A percentile compares a stretch with the other conserved stretches of the same genome.
phyloP scores from a whole-genome alignment of 176 grass and related monocot species.

The Urochloa ruziziensis region DNA sequence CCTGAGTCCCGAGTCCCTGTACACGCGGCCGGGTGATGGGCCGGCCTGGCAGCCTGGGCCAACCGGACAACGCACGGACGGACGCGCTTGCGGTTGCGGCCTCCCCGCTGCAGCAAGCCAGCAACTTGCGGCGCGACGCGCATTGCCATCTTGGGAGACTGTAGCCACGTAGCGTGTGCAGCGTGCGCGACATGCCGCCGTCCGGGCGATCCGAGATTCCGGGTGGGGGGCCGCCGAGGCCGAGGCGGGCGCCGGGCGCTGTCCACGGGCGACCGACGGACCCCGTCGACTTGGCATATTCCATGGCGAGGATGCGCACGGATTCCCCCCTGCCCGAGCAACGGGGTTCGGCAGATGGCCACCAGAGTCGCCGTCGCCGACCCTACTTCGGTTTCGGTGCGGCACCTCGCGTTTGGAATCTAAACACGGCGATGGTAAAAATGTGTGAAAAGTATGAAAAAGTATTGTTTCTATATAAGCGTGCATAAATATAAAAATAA shows the following conservation, averaged over 20 bases:
- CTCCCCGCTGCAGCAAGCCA: neutral
- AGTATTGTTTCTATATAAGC: too few relatives aligned
- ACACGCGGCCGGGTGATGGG: neutral
- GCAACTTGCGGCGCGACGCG: neutral
- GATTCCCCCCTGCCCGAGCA: too few relatives aligned
- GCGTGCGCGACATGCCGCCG: neutral
- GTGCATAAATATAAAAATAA: too few relatives aligned
- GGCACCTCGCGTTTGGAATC: neutral
- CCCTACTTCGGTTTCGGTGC: neutral
- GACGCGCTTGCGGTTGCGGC: neutral
- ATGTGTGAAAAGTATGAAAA: too few relatives aligned
- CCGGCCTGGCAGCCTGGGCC: neutral
- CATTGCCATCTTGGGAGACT: neutral
- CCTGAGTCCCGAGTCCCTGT: too few relatives aligned
- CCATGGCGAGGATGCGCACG: neutral
- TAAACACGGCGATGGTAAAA: too few relatives aligned
- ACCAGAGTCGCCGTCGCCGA: neutral
- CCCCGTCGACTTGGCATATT: neutral
- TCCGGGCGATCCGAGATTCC: neutral
- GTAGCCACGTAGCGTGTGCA: neutral
- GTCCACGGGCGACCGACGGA: neutral
- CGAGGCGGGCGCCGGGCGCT: neutral
- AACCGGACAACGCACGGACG: too few relatives aligned
- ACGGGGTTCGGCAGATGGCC: neutral
- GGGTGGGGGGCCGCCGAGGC: neutral